phyloP scores from a whole-genome alignment of 306 rosid species.

The Corylus americana region DNA sequence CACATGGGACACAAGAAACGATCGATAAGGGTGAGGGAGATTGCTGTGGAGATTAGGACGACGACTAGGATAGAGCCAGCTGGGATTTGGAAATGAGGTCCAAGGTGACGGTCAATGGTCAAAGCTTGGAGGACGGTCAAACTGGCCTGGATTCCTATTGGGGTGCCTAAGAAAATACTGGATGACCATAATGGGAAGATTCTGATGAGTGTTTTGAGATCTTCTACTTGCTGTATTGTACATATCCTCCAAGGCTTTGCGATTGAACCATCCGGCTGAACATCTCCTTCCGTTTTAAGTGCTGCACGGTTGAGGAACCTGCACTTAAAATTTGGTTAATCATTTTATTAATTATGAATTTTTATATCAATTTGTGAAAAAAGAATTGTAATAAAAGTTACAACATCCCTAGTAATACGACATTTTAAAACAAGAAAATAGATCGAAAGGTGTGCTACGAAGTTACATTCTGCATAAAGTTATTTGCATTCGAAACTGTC shows the following conservation, averaged over 20 bases:
- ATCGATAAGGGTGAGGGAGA: slow-evolving; percentile 48
- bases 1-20: slow-evolving; percentile 47
- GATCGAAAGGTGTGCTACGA: too few relatives aligned
- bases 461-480: too few relatives aligned
- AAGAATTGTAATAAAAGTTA: too few relatives aligned
- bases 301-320: slow-evolving; percentile 62
- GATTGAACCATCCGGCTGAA: slow-evolving; percentile 34
- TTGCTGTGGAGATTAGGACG: slow-evolving; percentile 32
- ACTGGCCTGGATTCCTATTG: slow-evolving; percentile 46
- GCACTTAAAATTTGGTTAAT: not conserved
- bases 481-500: too few relatives aligned
- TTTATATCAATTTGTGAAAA: too few relatives aligned
- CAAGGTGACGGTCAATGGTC: slow-evolving; percentile 56
- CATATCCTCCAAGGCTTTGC: slow-evolving; percentile 61
- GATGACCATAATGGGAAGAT: slow-evolving; percentile 59
- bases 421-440: too few relatives aligned
- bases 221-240: slow-evolving; percentile 62
- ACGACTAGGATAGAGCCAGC: slow-evolving; percentile 44
- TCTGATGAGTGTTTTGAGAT: slow-evolving; percentile 46
- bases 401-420: too few relatives aligned
- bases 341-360: too few relatives aligned
- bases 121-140: slow-evolving; percentile 60
- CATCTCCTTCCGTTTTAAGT: slow-evolving; percentile 47
- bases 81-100: slow-evolving; percentile 52
- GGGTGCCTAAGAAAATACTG: slow-evolving; percentile 46